Evolutionary conservation across 1,284 basidiomycete species (phyloP), one percentile per base, ranked within the genome.

Genomic region (Trametes versicolor): DNA sequence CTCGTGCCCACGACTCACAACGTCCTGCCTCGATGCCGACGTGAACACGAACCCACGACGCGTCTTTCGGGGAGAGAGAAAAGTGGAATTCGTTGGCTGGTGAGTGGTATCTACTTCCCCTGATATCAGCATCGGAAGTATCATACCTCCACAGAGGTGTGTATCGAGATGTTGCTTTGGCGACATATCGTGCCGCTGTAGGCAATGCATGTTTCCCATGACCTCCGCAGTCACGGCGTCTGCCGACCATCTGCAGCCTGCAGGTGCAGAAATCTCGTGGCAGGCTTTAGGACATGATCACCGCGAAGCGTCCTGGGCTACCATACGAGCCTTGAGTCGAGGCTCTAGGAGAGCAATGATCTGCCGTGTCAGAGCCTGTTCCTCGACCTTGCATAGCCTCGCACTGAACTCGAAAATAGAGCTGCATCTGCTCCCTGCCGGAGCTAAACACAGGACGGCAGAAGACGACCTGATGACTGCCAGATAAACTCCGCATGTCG

Each of bases 401-500:
- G 19, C 19, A 25, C 15, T 25, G 27, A n/a, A 27, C 6, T 25
- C 19, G 21, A 27, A n/a, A 15, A 25, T 55, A 43, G 27, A 19
- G 7, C 53, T 51, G 5, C 8, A 21, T 32, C 29, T 3, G 36
- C 39, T 23, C 25, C 27, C 25, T 21, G 8, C 29, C 15, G 12
- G 41, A 19, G 27, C 17, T 29, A 34, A 34, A 37, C 32, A 19
- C 23, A 58, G 34, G 25, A 23, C 45, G 23, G 25, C 27, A 19
- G 39, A 45, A 43, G 39, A 13, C 34, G 51, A 39, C 48, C 64
- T 57, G 47, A 47, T 66, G 61, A 66, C 64, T 41, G 58, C 27
- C 37, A 58, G 37, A 56, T 48, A 49, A 55, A 49, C 53, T 59
- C 64, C 60, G 60, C 15, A 27, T 48, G 48, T 29, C 47, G 27